These are phyloP conservation scores for Aspergillus pseudotamarii DNA, from an alignment of 2,329 filamentous ascomycete species.

Conservation along the genomic window DNA sequence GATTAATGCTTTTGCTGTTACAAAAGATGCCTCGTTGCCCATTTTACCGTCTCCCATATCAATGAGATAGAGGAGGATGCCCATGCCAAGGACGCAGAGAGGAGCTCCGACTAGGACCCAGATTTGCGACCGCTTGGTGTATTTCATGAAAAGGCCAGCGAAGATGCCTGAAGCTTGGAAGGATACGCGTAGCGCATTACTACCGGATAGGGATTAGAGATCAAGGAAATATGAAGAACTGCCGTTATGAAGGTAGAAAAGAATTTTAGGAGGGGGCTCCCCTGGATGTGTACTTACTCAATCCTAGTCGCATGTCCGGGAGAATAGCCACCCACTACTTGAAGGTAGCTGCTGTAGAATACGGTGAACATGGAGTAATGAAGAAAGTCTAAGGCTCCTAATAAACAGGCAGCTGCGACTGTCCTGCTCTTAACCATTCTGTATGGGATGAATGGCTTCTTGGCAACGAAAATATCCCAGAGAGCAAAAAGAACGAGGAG, in stretches of 20 bases:
- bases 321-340: conserved; percentile 41
- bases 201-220: conserved; percentile 9
- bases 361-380: conserved; percentile 42
- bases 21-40: conserved; percentile 38
- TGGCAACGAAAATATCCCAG: conserved; percentile 45
- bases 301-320: conserved; percentile 38
- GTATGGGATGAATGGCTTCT: conserved; percentile 44
- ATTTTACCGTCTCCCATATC: conserved; percentile 25
- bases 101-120: conserved; percentile 37
- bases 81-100: conserved; percentile 40
- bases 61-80: conserved; percentile 29
- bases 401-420: conserved; percentile 41
- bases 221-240: neutral
- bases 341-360: conserved; percentile 47
- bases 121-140: conserved; percentile 38
- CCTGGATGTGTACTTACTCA: conserved; percentile 15
- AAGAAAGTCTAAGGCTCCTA: conserved; percentile 41
- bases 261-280: neutral
- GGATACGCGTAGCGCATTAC: conserved; percentile 36
- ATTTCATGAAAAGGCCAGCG: conserved; percentile 41
- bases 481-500: conserved; percentile 31
- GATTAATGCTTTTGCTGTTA: conserved; percentile 36
- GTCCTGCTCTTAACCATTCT: conserved; percentile 43
- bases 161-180: conserved; percentile 43
- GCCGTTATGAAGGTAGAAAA: neutral